These are phyloP conservation scores for Sporothrix variecibatus DNA, from an alignment of 2,329 filamentous ascomycete genomes.

Conservation along the genomic window DNA sequence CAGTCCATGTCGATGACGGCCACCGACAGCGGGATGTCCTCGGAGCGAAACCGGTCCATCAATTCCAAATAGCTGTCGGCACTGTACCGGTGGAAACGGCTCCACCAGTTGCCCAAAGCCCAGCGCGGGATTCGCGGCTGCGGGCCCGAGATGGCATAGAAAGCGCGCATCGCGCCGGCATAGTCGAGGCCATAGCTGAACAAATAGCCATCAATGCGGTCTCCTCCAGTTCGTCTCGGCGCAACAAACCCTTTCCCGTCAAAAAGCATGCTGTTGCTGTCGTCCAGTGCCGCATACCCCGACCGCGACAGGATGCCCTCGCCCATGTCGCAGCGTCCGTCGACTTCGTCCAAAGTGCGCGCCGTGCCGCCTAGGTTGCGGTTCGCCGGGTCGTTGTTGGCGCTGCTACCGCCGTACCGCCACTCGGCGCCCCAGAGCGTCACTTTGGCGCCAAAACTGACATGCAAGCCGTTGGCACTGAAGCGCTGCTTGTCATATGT, in stretches of 20 bases:
- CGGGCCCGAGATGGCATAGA: neutral
- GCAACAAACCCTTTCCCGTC: neutral
- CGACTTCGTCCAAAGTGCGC: neutral
- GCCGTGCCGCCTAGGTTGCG: neutral
- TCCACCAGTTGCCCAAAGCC: neutral
- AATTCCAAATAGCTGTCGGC: neutral
- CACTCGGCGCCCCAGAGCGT: neutral
- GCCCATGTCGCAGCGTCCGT: slow-evolving; percentile 3
- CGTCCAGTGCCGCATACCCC: neutral
- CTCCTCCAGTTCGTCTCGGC: neutral
- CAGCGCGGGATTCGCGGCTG: neutral
- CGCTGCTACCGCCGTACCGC: neutral
- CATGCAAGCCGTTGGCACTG: neutral
- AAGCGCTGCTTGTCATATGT: neutral
- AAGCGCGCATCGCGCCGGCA: neutral
- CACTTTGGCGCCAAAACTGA: neutral
- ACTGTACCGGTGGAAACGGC: neutral
- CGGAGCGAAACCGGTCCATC: neutral
- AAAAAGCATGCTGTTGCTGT: slow-evolving; percentile 5
- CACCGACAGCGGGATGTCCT: neutral
- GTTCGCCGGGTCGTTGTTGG: neutral
- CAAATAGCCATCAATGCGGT: neutral
- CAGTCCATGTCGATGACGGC: slow-evolving; percentile 1
- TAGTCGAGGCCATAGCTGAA: neutral
- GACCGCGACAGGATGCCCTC: neutral